Evolutionary conservation across 805 yeast species (phyloP), one percentile per base, ranked within the genome.

Genomic region (Maudiozyma turicensis): DNA sequence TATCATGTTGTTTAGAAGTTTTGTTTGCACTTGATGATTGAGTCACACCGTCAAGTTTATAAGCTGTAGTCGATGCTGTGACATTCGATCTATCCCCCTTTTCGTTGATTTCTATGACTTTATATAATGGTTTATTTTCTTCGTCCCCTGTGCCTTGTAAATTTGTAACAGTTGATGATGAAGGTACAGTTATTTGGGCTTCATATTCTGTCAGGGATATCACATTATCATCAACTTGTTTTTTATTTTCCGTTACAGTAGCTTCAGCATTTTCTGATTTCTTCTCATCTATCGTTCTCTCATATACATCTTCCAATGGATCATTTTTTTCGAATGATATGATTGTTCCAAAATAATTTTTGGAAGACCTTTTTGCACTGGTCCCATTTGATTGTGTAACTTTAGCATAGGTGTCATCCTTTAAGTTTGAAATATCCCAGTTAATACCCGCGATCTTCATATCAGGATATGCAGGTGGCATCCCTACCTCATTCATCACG

Each of bases 401-500:
- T 15, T 53, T 58, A 4, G 65, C 74, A 39, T 68, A 64, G 1
- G 54, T 65, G 29, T 61, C 68, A 30, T 62, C 72, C 7, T 63
- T 69, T n/a, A 67, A 60, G 38, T 61, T 58, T 35, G 66, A 70
- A 3, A 68, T 63, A 11, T 67, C 74, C 52, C 75, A 72, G 52
- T 75, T 75, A 14, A 67, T 61, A 3, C 75, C 82, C 3, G 79
- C 87, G 7, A 86, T 75, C 34, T 72, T 67, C 62, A 87, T 68
- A 38, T 76, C 73, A 2, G 82, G 81, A 65, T 87, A 90, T 15
- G 88, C 74, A 0, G 96, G 96, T 0, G 98, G 96, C 30, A 84
- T 80, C 0, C 97, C 97, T 11, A 77, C 58, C 48, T 76, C 72
- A 47, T 74, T 74, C 86, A 90, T 82, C 37, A 76, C 75, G 2